Conservation (phyloP, 495 filamentous ascomycete species). For the Hyaloscypha finlandica region DNA sequence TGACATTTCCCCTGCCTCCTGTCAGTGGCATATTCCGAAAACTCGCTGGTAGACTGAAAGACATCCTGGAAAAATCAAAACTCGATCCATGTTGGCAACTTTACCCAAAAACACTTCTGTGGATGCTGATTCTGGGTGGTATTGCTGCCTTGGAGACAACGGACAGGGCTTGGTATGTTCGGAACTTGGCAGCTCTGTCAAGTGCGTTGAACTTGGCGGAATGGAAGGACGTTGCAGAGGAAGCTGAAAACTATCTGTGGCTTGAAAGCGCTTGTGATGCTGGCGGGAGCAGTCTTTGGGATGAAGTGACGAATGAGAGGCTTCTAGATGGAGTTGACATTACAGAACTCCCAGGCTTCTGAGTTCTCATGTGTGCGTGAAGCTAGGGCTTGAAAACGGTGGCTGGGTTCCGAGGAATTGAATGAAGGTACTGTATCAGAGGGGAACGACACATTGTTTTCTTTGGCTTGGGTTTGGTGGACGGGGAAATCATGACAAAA, state of each 20-base stretch:
- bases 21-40: constrained; percentile 5
- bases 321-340: neutral
- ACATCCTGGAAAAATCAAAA: constrained; percentile 4
- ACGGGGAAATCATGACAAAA: too few species aligned
- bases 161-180: constrained; percentile 7
- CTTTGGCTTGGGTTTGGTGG: too few species aligned
- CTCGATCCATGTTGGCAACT: constrained; percentile 7
- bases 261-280: constrained; percentile 12
- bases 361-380: too few species aligned
- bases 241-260: constrained; percentile 9
- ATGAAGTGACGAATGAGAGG: constrained; percentile 2
- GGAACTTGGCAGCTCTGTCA: constrained; percentile 3
- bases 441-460: too few species aligned
- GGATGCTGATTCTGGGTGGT: constrained; percentile 16
- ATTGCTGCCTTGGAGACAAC: constrained; percentile 5
- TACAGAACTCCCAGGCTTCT: too few species aligned
- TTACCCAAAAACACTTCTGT: constrained; percentile 11
- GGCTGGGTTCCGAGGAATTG: too few species aligned
- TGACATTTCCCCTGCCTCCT: constrained; percentile 16
- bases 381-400: too few species aligned
- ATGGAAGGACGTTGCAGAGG: constrained; percentile 8
- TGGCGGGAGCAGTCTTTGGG: constrained; percentile 11
- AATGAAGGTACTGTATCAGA: too few species aligned
- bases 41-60: neutral
- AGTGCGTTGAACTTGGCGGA: constrained; percentile 1